Evolutionary conservation across 108 stramenopile genomes (phyloP).

Genomic region (Ochromonas danica): DNA sequence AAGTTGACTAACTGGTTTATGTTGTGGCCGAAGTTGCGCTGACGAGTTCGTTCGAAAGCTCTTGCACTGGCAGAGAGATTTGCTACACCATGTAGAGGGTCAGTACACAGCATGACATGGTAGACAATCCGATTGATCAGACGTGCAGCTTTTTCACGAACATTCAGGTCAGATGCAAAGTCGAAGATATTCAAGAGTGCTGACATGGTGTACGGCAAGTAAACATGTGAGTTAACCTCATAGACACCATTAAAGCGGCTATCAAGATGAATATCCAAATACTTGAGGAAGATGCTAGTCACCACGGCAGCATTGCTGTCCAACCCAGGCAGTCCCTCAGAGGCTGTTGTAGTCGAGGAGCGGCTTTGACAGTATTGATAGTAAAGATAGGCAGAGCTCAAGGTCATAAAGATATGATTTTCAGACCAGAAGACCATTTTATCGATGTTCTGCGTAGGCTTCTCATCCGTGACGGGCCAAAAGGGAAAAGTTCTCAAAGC

Average conservation of each 20-base stretch:
- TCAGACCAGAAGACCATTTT: constrained; percentile 26
- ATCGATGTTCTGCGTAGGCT: neutral
- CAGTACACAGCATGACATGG: neutral
- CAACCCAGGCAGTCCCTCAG: too few species aligned
- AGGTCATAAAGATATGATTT: constrained; percentile 22
- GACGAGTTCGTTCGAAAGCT: neutral
- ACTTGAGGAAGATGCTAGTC: neutral
- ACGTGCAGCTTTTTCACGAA: neutral
- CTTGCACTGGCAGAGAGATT: neutral
- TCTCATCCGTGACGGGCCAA: neutral
- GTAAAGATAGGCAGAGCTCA: neutral
- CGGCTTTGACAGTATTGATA: constrained; percentile 9
- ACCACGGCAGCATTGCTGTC: too few species aligned
- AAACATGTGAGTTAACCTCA: neutral
- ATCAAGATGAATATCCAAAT: neutral
- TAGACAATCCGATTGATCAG: neutral
- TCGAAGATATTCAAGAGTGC: neutral
- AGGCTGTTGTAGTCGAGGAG: too few species aligned
- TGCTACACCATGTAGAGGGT: neutral
- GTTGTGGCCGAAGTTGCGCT: neutral
- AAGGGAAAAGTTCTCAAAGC: neutral
- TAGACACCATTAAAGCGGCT: neutral
- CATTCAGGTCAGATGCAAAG: neutral
- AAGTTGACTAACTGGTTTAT: neutral
- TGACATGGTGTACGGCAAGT: neutral